These are phyloP conservation scores for Conticribra weissflogii DNA, from an alignment of 108 stramenopile genomes.

Conservation along the genomic window DNA sequence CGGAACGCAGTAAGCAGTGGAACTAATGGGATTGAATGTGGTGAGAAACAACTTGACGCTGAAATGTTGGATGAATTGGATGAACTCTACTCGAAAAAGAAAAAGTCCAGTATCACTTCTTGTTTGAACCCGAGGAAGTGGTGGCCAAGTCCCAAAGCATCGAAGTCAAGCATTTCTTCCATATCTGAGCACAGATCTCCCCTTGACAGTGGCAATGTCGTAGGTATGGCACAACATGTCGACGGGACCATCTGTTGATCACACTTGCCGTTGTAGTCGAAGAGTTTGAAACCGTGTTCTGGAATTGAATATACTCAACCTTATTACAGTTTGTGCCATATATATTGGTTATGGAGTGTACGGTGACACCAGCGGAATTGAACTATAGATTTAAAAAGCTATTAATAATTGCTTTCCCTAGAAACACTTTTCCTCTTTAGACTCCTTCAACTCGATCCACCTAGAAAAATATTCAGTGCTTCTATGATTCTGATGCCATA, in stretches of 20 bases:
- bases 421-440: not conserved
- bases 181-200: not conserved
- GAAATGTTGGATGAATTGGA: conserved; percentile 5
- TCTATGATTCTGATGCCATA: conserved; percentile 66
- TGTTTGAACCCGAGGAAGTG: conserved; percentile 15
- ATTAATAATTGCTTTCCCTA: not conserved
- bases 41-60: too few species aligned
- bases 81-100: conserved; percentile 13
- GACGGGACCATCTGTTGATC: not conserved
- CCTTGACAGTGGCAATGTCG: not conserved
- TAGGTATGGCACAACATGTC: not conserved
- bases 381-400: too few species aligned
- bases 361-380: too few species aligned
- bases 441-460: conserved; percentile 77
- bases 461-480: conserved; percentile 79
- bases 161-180: not conserved
- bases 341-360: too few species aligned
- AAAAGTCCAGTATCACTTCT: conserved; percentile 9
- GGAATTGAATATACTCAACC: too few species aligned
- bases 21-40: too few species aligned
- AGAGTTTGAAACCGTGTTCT: too few species aligned
- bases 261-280: too few species aligned
- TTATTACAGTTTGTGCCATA: too few species aligned
- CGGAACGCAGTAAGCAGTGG: not conserved
- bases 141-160: conserved; percentile 8